phyloP scores from a whole-genome alignment of 2,329 filamentous ascomycete species.

The Botrytis elliptica region DNA sequence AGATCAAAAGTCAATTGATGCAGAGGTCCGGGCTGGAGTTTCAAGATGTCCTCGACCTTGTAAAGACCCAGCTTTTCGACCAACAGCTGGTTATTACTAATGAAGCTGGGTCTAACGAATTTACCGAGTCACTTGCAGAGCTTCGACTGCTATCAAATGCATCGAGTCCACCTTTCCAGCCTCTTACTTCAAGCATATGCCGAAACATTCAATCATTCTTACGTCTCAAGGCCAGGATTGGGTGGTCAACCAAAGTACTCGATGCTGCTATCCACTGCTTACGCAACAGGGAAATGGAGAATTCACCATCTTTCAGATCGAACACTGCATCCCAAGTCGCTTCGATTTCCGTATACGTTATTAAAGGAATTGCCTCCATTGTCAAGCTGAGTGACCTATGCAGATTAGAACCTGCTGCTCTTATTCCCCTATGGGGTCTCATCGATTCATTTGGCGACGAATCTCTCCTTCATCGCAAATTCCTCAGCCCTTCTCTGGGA shows the following conservation, averaged over 20 bases:
- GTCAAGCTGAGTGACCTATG: not conserved
- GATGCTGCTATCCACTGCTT: not conserved
- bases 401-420: not conserved
- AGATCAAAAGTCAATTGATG: not conserved
- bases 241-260: not conserved
- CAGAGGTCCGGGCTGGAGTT: not conserved
- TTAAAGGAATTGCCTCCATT: not conserved
- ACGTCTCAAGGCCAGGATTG: not conserved
- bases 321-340: not conserved
- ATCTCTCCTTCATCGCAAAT: not conserved
- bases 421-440: not conserved
- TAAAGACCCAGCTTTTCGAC: not conserved
- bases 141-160: not conserved
- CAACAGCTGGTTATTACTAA: not conserved
- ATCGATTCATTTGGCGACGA: not conserved
- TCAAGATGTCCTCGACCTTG: not conserved
- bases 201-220: not conserved
- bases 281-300: not conserved
- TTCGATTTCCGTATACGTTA: not conserved
- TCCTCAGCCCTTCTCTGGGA: not conserved
- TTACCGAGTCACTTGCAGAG: not conserved
- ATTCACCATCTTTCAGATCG: not conserved
- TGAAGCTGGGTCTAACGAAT: not conserved
- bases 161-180: not conserved
- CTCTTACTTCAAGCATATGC: not conserved